A percentile compares a stretch with the other conserved stretches of the same genome.
phyloP scores from a whole-genome alignment of 495 filamentous ascomycete species.

The Rhizodiscina lignyota region DNA sequence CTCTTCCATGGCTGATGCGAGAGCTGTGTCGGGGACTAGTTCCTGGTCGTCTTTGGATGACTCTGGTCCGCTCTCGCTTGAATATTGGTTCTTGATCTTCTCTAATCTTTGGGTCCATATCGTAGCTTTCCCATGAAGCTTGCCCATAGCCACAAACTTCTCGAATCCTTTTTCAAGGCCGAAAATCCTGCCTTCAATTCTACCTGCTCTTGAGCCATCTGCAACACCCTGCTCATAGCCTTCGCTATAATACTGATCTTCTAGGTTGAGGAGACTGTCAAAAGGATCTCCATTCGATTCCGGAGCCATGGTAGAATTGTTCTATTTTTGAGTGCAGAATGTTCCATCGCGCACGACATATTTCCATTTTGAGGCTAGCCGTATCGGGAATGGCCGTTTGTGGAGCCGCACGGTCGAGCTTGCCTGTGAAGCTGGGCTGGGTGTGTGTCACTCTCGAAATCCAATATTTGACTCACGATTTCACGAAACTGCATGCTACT shows the following conservation, averaged over 20 bases:
- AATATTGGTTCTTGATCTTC: background rate
- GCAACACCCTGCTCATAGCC: constrained; percentile 58
- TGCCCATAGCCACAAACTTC: constrained; percentile 68
- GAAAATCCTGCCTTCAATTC: constrained; percentile 73
- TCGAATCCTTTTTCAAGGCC: constrained; percentile 88
- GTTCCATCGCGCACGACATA: too few species aligned
- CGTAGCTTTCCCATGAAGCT: constrained; percentile 60
- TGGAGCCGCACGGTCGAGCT: too few species aligned
- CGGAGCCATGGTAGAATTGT: too few species aligned
- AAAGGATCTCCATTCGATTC: constrained; percentile 36
- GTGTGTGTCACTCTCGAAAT: too few species aligned
- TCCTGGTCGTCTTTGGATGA: too few species aligned
- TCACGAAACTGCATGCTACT: too few species aligned
- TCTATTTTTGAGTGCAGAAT: too few species aligned
- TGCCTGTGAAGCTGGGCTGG: too few species aligned
- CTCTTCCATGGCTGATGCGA: background rate
- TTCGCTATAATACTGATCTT: constrained; percentile 73
- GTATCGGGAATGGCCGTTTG: too few species aligned
- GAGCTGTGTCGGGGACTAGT: too few species aligned
- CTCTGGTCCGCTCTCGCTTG: background rate
- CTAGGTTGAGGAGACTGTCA: constrained; percentile 56
- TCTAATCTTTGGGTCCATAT: constrained; percentile 58
- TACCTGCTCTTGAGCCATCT: constrained; percentile 68
- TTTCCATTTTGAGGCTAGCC: too few species aligned
- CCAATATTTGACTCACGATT: too few species aligned